Conservation (phyloP, 257 asterid genomes). For the Striga asiatica region DNA sequence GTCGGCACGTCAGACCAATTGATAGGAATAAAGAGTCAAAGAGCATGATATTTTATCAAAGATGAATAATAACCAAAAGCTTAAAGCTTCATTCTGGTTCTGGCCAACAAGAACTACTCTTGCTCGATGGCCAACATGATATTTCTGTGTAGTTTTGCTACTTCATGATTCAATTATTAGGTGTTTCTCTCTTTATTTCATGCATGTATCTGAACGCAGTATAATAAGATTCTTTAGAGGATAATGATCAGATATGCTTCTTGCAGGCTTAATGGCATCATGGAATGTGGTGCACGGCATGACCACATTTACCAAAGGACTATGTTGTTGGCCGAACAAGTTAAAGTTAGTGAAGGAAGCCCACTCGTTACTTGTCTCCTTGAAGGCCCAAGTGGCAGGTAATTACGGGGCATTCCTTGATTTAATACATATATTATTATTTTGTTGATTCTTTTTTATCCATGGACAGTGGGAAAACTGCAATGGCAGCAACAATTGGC, state of each 20-base stretch:
- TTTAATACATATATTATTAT: slow-evolving; percentile 8
- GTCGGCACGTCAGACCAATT: too few relatives aligned
- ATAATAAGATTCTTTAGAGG: slow-evolving; percentile 3
- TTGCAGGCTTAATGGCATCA: slow-evolving; percentile 71
- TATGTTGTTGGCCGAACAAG: slow-evolving; percentile 86
- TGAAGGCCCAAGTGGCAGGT: slow-evolving; percentile 99
- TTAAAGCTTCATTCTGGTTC: too few relatives aligned
- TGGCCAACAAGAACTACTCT: too few relatives aligned
- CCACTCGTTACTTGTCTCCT: slow-evolving; percentile 87
- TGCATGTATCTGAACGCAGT: neutral
- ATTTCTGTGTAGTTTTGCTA: neutral
- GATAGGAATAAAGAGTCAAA: too few relatives aligned
- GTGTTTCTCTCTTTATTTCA: slow-evolving; percentile 5
- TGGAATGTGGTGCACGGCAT: slow-evolving; percentile 76
- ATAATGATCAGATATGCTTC: slow-evolving; percentile 20
- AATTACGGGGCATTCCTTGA: slow-evolving; percentile 14
- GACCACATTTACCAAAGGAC: slow-evolving; percentile 65
- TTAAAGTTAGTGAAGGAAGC: slow-evolving; percentile 80
- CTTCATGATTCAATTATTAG: slow-evolving; percentile 2
- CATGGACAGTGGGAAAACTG: slow-evolving; percentile 84
- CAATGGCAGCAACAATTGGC: slow-evolving; percentile 92
- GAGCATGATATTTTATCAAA: too few relatives aligned
- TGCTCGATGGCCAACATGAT: neutral
- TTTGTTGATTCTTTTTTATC: slow-evolving; percentile 13
- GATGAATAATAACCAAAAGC: too few relatives aligned